Conservation (phyloP, 139 green algal species). For the Chlorella sorokiniana region DNA sequence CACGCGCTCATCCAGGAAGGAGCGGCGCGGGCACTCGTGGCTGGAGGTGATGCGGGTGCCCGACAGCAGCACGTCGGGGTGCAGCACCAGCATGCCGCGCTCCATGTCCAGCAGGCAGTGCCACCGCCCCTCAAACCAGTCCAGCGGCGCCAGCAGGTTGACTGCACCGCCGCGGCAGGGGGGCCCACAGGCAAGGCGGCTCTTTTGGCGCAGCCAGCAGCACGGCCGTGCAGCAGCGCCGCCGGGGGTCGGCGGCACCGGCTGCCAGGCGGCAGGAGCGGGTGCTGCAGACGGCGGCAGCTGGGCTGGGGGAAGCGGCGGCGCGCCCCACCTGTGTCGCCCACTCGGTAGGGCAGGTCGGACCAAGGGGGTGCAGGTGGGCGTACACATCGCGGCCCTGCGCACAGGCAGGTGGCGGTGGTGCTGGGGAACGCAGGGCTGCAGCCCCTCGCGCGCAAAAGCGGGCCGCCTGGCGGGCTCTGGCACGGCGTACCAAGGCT, state of each 20-base stretch:
- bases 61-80: conserved; percentile 82
- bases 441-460: background rate
- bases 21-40: conserved; percentile 65
- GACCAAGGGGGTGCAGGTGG: conserved; percentile 64
- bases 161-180: conserved; percentile 23
- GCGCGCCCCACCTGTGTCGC: conserved; percentile 41
- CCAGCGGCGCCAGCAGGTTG: conserved; percentile 60
- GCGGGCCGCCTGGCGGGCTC: too few relatives aligned
- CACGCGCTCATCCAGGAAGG: conserved; percentile 75
- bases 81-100: conserved; percentile 67
- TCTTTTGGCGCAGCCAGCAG: background rate
- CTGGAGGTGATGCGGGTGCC: conserved; percentile 70
- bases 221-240: too few relatives aligned
- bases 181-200: background rate
- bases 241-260: too few relatives aligned
- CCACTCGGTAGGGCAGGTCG: conserved; percentile 50
- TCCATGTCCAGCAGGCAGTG: conserved; percentile 36
- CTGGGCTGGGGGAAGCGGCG: background rate
- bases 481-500: too few relatives aligned
- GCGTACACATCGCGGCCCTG: conserved; percentile 52
- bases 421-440: background rate
- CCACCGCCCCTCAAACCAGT: conserved; percentile 29
- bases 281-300: background rate
- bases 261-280: background rate
- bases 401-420: background rate